Conservation (phyloP, 1,139 yeast species). For the Taphrina confusa region DNA sequence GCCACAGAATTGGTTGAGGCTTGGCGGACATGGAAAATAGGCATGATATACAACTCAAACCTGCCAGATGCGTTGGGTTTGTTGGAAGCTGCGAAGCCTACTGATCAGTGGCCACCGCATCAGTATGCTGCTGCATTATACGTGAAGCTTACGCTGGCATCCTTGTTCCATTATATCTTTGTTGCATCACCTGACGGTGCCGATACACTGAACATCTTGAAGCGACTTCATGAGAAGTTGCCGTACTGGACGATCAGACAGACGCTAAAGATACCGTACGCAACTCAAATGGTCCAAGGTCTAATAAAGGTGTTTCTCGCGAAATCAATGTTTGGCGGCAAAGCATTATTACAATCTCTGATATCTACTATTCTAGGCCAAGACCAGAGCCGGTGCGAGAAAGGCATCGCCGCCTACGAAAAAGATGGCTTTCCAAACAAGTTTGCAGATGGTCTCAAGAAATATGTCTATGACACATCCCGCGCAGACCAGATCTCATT, state of each 20-base stretch:
- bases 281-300: slow-evolving; percentile 32
- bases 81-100: slow-evolving; percentile 13
- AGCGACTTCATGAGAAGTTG: slow-evolving; percentile 32
- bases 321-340: slow-evolving; percentile 32
- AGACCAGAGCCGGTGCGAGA: slow-evolving; percentile 30
- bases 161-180: slow-evolving; percentile 34
- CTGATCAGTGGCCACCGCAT: slow-evolving; percentile 24
- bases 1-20: slow-evolving; percentile 14
- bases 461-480: slow-evolving; percentile 25
- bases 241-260: slow-evolving; percentile 36
- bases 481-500: slow-evolving; percentile 19
- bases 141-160: slow-evolving; percentile 34
- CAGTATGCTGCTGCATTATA: slow-evolving; percentile 26
- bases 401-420: slow-evolving; percentile 17
- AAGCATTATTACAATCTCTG: slow-evolving; percentile 30
- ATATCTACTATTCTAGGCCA: slow-evolving; percentile 30
- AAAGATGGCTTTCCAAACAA: slow-evolving; percentile 1
- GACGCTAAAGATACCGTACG: slow-evolving; percentile 34
- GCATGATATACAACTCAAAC: slow-evolving; percentile 15
- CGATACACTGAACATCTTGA: slow-evolving; percentile 26
- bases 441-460: not conserved
- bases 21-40: slow-evolving; percentile 26
- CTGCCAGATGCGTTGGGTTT: slow-evolving; percentile 9
- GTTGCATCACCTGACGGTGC: slow-evolving; percentile 30
- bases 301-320: slow-evolving; percentile 34